Evolutionary conservation across 139 green algal species (phyloP).

Genomic region (Haematococcus lacustris): DNA sequence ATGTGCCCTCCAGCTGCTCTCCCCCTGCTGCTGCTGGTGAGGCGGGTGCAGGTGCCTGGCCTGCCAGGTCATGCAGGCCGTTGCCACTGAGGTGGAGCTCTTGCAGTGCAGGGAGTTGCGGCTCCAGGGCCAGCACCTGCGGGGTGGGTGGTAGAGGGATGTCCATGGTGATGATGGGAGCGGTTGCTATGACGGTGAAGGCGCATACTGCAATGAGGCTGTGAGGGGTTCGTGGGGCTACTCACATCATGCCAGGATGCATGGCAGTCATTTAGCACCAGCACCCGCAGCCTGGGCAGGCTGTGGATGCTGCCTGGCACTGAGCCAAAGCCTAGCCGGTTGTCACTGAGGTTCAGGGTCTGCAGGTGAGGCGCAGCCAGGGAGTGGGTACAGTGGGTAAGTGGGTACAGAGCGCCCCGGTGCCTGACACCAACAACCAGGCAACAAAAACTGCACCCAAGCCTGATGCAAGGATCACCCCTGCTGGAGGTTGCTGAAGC

Average conservation of each 20-base stretch:
- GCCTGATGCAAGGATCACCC: background rate
- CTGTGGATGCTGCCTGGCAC: background rate
- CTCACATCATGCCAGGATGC: constrained; percentile 54
- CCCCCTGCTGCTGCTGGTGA: no score
- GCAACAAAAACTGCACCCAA: background rate
- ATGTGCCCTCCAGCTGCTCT: no score
- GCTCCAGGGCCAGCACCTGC: constrained; percentile 25
- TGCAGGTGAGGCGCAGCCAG: background rate
- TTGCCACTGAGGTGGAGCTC: constrained; percentile 67
- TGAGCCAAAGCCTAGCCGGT: no score
- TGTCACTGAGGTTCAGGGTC: constrained; percentile 53
- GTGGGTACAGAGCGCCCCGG: background rate
- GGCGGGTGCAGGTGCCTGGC: constrained; percentile 66
- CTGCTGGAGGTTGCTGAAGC: background rate
- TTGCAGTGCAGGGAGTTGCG: constrained; percentile 38
- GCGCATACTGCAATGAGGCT: background rate
- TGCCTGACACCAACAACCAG: background rate
- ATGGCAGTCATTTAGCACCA: constrained; percentile 66
- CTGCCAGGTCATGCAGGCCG: constrained; percentile 45
- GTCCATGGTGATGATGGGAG: background rate
- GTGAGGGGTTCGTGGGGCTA: background rate
- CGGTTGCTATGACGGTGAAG: background rate
- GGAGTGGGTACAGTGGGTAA: background rate
- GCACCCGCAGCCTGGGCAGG: constrained; percentile 34
- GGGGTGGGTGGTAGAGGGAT: background rate